Evolutionary conservation across 108 stramenopile species (phyloP), one percentile per base, ranked within the genome.

Genomic region (Parietichytrium sp.): DNA sequence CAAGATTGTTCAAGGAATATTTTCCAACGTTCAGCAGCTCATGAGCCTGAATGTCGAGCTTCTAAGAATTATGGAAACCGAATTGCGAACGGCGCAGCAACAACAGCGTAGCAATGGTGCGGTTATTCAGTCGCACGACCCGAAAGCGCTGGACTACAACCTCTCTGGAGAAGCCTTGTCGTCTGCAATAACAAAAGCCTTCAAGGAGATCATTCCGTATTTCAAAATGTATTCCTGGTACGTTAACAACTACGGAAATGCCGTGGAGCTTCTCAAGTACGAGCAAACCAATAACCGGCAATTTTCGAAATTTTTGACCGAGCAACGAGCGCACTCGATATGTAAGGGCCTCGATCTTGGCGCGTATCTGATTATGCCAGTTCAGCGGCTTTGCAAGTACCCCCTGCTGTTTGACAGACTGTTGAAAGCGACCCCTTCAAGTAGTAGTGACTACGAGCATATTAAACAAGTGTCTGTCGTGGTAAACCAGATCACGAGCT

Each of bases 191-290:
- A 72, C 61, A 8, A 72, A 72, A 42, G 61, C 61, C 42, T 72
- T 72, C 42, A 72, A 72, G 8, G 61, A 72, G 33, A 72, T 72
- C 61, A 72, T 72, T 27, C 61, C 61, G 29, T 72, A 72, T 25
- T 72, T 72, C 20, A 72, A 72, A 72, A 72, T 72, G 61, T 72
- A 72, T 42, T 72, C 61, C 6, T 72, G 61, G 61, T 72, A 72
- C 20, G 61, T 72, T 42, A 72, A 72, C 61, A 72, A 72, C 2
- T 72, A 72, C 61, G 38, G 38, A n/a, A 72, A 8, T n/a, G 61
- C 61, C 0, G 42, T 72, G 38, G 61, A 72, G 61, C 38, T 72
- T n/a, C 61, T 72, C 61, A 72, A 72, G 61, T 25, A 36, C 61
- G 61, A 72, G 33, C 61, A 72, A 2, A 38, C 33, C 61, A 45